These are phyloP conservation scores for Colletotrichum liaoningense DNA, from an alignment of 2,329 filamentous ascomycete species.

Conservation along the genomic window DNA sequence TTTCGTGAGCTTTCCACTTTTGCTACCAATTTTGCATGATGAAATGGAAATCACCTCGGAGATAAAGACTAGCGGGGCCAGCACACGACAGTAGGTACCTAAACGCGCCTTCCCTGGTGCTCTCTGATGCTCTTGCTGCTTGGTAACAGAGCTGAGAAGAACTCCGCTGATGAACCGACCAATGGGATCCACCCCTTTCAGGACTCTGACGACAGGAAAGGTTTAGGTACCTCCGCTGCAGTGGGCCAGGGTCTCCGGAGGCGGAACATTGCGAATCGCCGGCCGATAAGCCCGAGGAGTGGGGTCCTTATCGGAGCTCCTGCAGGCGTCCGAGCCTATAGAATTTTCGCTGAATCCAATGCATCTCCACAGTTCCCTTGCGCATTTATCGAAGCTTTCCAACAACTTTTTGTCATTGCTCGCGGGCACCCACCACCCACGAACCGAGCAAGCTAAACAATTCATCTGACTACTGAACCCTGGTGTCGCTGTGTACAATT, in stretches of 20 bases:
- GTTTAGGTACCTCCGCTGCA: too few species aligned
- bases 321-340: constrained; percentile 16
- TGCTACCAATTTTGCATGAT: constrained; percentile 34
- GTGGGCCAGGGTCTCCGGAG: constrained; percentile 2
- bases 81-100: not conserved
- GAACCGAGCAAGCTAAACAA: not conserved
- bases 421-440: constrained; percentile 13
- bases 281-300: constrained; percentile 34
- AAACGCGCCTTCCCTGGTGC: not conserved
- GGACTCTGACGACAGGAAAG: not conserved
- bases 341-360: constrained; percentile 38
- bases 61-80: constrained; percentile 33
- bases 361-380: constrained; percentile 28
- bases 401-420: constrained; percentile 17
- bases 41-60: constrained; percentile 47
- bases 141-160: not conserved
- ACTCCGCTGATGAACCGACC: not conserved
- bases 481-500: not conserved
- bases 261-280: constrained; percentile 27
- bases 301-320: constrained; percentile 37
- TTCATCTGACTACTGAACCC: not conserved
- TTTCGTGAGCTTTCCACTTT: constrained; percentile 35
- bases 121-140: not conserved
- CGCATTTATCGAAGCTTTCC: constrained; percentile 33
- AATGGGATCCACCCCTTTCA: not conserved